Percentiles rank a stretch among this genome's conserved stretches.
phyloP scores from a whole-genome alignment of 2,329 filamentous ascomycete genomes.

The Fusarium pseudograminearum region DNA sequence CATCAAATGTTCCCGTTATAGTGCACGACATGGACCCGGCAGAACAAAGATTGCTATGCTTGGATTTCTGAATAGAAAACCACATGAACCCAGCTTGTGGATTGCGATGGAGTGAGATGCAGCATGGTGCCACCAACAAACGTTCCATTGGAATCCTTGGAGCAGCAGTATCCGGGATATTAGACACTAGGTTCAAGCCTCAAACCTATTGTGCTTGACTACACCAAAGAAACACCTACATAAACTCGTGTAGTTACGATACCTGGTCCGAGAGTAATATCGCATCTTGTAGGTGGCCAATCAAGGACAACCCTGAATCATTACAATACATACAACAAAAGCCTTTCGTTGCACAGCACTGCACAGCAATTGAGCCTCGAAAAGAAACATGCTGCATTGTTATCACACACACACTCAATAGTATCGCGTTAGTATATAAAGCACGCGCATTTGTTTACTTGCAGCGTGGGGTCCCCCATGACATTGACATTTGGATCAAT shows the following conservation, averaged over 20 bases:
- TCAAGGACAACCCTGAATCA: neutral
- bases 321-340: neutral
- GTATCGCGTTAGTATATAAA: constrained; percentile 42
- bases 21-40: neutral
- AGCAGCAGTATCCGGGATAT: constrained; percentile 5
- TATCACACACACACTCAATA: constrained; percentile 6
- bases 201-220: neutral
- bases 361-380: constrained; percentile 6
- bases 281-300: neutral
- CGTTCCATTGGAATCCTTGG: constrained; percentile 29
- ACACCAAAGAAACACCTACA: neutral
- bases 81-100: constrained; percentile 15
- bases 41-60: neutral
- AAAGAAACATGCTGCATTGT: constrained; percentile 27
- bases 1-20: neutral
- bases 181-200: neutral
- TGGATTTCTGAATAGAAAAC: neutral
- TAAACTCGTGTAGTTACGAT: neutral
- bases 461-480: constrained; percentile 41
- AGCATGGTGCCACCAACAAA: constrained; percentile 11
- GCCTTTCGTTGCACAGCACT: constrained; percentile 10
- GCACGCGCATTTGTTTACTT: constrained; percentile 37
- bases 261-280: neutral
- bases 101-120: constrained; percentile 23
- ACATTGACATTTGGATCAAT: constrained; percentile 11